These are phyloP conservation scores for Urostyla sp. DNA, from an alignment of 73 alveolate species.

Conservation along the genomic window DNA sequence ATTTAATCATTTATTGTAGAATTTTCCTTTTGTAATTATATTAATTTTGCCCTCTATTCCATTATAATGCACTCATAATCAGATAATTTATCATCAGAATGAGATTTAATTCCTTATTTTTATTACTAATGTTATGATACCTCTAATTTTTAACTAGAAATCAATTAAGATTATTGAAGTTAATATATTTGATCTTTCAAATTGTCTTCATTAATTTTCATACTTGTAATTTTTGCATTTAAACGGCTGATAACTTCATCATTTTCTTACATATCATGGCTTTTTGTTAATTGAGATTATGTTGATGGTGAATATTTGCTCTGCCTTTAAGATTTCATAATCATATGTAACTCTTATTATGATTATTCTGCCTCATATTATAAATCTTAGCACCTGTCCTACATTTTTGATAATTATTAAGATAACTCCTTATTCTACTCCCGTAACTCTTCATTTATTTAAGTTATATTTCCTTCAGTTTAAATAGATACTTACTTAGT, in stretches of 20 bases:
- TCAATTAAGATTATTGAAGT: background rate
- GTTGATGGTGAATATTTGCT: slow-evolving; percentile 4
- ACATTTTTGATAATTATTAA: background rate
- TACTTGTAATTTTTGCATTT: slow-evolving; percentile 9
- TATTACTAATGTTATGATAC: background rate
- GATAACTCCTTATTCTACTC: background rate
- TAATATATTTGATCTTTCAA: background rate
- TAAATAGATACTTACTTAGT: background rate
- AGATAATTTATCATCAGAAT: slow-evolving; percentile 28
- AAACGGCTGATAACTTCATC: slow-evolving; percentile 28
- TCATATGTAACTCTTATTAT: slow-evolving; percentile 17
- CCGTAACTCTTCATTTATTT: slow-evolving; percentile 8
- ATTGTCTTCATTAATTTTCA: slow-evolving; percentile 15
- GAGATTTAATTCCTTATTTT: background rate
- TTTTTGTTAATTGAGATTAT: background rate
- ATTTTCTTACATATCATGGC: background rate
- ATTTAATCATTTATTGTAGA: slow-evolving; percentile 23
- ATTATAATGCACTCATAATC: slow-evolving; percentile 42
- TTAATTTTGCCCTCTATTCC: slow-evolving; percentile 42
- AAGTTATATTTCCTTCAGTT: background rate
- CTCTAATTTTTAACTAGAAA: background rate
- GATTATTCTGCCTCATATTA: slow-evolving; percentile 12
- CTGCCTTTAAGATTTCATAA: background rate
- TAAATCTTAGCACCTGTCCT: background rate
- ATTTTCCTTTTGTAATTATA: slow-evolving; percentile 43